Conservation (phyloP, 441 rosid species). For the Rhodomyrtus psidioides region DNA sequence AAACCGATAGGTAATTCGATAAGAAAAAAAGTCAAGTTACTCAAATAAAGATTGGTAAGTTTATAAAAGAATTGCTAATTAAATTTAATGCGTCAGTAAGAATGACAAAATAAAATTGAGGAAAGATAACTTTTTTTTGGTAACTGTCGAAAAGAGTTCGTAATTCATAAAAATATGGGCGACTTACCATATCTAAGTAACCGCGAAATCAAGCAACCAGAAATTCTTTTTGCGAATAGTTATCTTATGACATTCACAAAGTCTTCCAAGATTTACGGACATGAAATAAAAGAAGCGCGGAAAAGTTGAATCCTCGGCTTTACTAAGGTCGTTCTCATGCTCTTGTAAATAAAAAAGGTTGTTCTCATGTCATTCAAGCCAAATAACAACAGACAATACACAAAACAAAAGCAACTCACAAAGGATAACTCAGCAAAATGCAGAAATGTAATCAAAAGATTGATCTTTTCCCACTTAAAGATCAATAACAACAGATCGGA, state of each 20-base stretch:
- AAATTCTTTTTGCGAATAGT: not conserved
- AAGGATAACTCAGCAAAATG: not conserved
- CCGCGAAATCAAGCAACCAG: fast-evolving
- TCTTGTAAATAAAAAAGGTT: not conserved
- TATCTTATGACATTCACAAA: not conserved
- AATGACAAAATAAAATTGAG: not conserved
- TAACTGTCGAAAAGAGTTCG: not conserved
- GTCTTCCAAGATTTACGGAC: not conserved
- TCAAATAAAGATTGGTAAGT: not conserved
- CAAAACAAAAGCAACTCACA: not conserved
- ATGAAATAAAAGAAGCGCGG: not conserved
- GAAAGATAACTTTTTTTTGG: not conserved
- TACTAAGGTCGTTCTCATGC: not conserved
- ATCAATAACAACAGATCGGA: conserved; percentile 15
- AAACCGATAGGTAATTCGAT: not conserved
- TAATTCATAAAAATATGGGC: not conserved
- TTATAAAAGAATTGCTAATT: fast-evolving
- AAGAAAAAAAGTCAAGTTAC: not conserved
- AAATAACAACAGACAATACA: not conserved
- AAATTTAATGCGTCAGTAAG: not conserved
- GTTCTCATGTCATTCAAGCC: not conserved
- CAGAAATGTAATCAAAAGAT: not conserved
- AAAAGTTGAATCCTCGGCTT: not conserved
- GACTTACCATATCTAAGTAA: not conserved
- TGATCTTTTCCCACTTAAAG: not conserved